A percentile compares a stretch with the other conserved stretches of the same genome.
These are phyloP conservation scores for Lolium rigidum DNA, from an alignment of 176 grass and related monocot species.

Conservation along the genomic window DNA sequence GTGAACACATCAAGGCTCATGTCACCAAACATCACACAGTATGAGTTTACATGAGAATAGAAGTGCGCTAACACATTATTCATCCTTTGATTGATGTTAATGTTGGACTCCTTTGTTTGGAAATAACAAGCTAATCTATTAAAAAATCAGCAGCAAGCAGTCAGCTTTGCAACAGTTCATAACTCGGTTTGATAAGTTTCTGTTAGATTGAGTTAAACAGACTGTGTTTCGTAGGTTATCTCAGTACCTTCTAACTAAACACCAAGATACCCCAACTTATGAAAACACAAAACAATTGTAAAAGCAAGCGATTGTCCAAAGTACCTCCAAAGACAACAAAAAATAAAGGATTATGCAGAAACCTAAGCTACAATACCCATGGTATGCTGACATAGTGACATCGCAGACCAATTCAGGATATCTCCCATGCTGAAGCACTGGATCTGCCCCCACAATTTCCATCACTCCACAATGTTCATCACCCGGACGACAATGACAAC, in stretches of 20 bases:
- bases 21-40: neutral
- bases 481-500: neutral
- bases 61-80: neutral
- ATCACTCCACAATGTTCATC: neutral
- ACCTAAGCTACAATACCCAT: neutral
- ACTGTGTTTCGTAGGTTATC: neutral
- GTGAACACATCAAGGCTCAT: neutral
- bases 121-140: neutral
- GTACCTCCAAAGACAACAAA: neutral
- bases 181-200: neutral
- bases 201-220: neutral
- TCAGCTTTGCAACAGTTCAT: neutral
- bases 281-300: neutral
- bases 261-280: neutral
- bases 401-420: neutral
- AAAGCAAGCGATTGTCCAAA: constrained; percentile 20
- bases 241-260: neutral
- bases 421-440: neutral
- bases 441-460: neutral
- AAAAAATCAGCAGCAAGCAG: neutral
- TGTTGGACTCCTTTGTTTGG: neutral
- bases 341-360: neutral
- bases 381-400: neutral
- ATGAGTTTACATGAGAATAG: neutral
- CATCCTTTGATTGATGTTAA: neutral